A percentile compares a stretch with the other conserved stretches of the same genome.
Evolutionary conservation across 2,329 filamentous ascomycete species (phyloP).

Genomic region (Colletotrichum horii): DNA sequence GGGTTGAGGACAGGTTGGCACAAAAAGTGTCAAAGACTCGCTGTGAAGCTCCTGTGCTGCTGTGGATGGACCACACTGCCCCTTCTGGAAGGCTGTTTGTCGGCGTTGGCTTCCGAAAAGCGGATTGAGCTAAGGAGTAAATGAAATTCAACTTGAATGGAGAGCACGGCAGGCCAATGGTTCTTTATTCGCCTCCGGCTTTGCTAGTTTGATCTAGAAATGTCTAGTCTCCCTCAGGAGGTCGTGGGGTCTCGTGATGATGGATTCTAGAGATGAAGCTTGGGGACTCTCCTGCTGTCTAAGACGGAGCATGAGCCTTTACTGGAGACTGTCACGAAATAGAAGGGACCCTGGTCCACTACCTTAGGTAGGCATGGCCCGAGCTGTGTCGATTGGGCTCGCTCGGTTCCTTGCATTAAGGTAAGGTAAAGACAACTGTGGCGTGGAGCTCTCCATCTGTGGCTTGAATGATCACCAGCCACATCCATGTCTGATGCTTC

Average conservation of each 20-base stretch:
- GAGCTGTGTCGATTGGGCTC: background rate
- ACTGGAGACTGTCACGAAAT: background rate
- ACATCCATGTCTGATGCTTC: background rate
- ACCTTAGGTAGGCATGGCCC: background rate
- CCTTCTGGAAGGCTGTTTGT: background rate
- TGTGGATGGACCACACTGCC: background rate
- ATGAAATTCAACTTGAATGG: background rate
- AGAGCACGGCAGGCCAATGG: background rate
- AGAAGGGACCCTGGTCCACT: conserved; percentile 13
- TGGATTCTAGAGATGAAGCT: background rate
- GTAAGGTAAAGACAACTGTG: background rate
- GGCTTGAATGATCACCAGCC: background rate
- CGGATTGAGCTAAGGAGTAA: background rate
- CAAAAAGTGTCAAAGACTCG: conserved; percentile 6
- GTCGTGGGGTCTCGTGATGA: background rate
- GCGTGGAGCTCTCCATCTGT: background rate
- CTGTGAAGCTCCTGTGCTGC: background rate
- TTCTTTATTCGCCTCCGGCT: background rate
- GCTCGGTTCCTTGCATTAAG: background rate
- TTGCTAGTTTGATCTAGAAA: background rate
- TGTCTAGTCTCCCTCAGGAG: background rate
- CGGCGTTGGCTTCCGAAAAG: background rate
- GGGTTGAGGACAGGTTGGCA: conserved; percentile 33
- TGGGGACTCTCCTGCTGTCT: background rate
- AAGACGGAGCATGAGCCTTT: background rate